Evolutionary conservation across 2,329 filamentous ascomycete species (phyloP).

Genomic region (Lecanicillium sp.): DNA sequence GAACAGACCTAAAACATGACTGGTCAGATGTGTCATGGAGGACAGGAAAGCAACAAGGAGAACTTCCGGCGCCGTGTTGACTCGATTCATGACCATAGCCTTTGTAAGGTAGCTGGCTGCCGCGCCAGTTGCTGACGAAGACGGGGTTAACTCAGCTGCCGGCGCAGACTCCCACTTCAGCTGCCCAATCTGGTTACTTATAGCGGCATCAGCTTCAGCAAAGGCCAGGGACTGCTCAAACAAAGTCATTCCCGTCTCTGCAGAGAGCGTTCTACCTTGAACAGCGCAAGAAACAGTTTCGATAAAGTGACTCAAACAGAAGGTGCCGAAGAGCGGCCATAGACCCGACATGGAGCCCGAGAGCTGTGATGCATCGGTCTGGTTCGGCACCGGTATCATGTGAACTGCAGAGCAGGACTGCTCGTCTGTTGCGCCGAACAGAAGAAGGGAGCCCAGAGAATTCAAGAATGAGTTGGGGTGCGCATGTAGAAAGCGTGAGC

Average conservation of each 20-base stretch:
- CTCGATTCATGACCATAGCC: conserved; percentile 65
- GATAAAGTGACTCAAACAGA: conserved; percentile 74
- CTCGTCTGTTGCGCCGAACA: conserved; percentile 69
- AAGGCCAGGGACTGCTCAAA: conserved; percentile 96
- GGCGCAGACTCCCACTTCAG: conserved; percentile 45
- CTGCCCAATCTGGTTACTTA: conserved; percentile 72
- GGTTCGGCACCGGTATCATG: conserved; percentile 46
- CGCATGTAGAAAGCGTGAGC: conserved; percentile 63
- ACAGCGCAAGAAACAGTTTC: conserved; percentile 85
- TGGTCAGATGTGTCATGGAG: conserved; percentile 79
- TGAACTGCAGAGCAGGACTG: conserved; percentile 67
- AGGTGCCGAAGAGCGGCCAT: conserved; percentile 68
- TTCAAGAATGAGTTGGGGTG: conserved; percentile 66
- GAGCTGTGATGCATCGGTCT: conserved; percentile 37
- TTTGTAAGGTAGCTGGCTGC: conserved; percentile 46
- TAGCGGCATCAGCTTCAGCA: conserved; percentile 85
- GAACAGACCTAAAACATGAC: conserved; percentile 74
- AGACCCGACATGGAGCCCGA: conserved; percentile 71
- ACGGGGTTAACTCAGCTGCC: conserved; percentile 13
- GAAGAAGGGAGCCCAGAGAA: conserved; percentile 60
- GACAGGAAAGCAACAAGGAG: conserved; percentile 84
- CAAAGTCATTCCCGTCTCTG: conserved; percentile 91
- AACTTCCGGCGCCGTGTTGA: conserved; percentile 87
- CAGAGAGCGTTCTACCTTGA: conserved; percentile 71
- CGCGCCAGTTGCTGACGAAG: conserved; percentile 18